phyloP scores from a whole-genome alignment of 768 basidiomycete genomes.

The Mycena albidolilacea region DNA sequence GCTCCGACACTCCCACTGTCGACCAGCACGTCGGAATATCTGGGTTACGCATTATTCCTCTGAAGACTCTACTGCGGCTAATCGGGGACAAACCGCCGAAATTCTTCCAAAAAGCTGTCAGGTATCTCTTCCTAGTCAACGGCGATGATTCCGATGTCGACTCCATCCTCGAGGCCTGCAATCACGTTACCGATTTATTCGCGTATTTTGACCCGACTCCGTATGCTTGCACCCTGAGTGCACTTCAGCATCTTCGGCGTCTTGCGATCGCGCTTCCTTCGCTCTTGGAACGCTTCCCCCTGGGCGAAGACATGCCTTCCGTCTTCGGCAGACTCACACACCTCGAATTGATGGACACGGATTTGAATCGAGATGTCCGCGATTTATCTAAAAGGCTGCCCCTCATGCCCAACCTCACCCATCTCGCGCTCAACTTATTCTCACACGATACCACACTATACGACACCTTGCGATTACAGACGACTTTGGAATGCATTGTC shows the following conservation, averaged over 20 bases:
- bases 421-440: not conserved
- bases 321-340: not conserved
- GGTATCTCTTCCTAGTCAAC: not conserved
- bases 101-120: not conserved
- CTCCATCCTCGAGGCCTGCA: not conserved
- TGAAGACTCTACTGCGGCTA: too few relatives aligned
- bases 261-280: not conserved
- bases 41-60: too few relatives aligned
- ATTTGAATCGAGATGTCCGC: not conserved
- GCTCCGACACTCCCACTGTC: too few relatives aligned
- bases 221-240: not conserved
- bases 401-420: not conserved
- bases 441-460: not conserved
- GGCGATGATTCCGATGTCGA: not conserved
- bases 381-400: not conserved
- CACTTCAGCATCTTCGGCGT: not conserved
- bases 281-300: not conserved
- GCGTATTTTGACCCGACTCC: not conserved
- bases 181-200: not conserved
- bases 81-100: not conserved
- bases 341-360: not conserved
- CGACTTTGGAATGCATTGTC: not conserved
- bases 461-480: not conserved
- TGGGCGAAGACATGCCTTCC: not conserved
- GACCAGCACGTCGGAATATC: too few relatives aligned